Conservation (phyloP, 805 yeast genomes). For the Metahyphopichia silvanorum region DNA sequence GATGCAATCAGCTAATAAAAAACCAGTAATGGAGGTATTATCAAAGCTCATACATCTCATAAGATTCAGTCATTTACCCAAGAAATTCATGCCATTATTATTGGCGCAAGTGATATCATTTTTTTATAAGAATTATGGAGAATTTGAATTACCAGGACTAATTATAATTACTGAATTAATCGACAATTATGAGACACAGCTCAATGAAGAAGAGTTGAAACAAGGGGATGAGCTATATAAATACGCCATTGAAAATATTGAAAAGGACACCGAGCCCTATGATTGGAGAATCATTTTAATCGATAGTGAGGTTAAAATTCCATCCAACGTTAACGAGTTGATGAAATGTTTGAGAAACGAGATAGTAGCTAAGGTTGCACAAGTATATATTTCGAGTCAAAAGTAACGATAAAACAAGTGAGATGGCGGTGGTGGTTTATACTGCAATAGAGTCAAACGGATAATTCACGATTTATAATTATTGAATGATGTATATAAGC, state of each 20-base stretch:
- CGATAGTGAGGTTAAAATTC: slow-evolving; percentile 14
- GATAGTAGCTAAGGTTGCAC: slow-evolving; percentile 30
- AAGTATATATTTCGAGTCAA: slow-evolving; percentile 35
- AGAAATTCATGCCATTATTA: slow-evolving; percentile 46
- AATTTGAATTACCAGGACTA: slow-evolving; percentile 28
- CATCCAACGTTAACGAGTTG: slow-evolving; percentile 22
- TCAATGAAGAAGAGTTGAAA: slow-evolving; percentile 16
- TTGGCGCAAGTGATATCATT: slow-evolving; percentile 48
- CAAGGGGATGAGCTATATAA: slow-evolving; percentile 31
- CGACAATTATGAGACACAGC: slow-evolving; percentile 29
- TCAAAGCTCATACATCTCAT: slow-evolving; percentile 49
- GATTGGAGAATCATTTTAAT: slow-evolving; percentile 36
- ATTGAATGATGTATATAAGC: no score
- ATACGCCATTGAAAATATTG: slow-evolving; percentile 22
- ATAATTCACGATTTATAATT: no score
- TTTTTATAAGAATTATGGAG: slow-evolving; percentile 13
- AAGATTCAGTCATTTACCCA: slow-evolving; percentile 42
- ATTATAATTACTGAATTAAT: slow-evolving; percentile 36
- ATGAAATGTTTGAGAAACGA: slow-evolving; percentile 26
- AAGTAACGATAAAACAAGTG: no score
- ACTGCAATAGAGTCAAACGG: no score
- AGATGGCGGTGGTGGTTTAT: no score
- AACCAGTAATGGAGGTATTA: slow-evolving; percentile 24
- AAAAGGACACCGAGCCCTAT: slow-evolving; percentile 12
- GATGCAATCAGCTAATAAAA: slow-evolving; percentile 15